A percentile compares a stretch with the other conserved stretches of the same genome.
Evolutionary conservation across 331 rosid species (phyloP).

Genomic region (Malus hybrid): DNA sequence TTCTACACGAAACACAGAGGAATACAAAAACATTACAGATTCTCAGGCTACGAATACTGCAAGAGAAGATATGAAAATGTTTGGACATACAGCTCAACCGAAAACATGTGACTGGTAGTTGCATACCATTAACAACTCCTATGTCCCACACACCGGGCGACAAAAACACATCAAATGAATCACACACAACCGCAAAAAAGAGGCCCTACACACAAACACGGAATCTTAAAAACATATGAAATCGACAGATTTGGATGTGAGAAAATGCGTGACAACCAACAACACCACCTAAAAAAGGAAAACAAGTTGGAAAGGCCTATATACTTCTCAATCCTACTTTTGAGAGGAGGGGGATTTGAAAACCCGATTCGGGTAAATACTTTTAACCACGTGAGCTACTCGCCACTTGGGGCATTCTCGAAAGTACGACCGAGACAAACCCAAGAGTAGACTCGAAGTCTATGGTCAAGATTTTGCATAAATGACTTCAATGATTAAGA

Average conservation of each 20-base stretch:
- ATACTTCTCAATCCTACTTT: background rate
- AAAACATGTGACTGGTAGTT: conserved; percentile 5
- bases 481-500: background rate
- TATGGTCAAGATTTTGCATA: conserved; percentile 15
- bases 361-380: background rate
- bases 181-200: conserved; percentile 40
- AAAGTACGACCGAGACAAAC: background rate
- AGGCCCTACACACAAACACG: conserved; percentile 51
- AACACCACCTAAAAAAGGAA: background rate
- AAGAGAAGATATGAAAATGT: background rate
- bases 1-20: background rate
- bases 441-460: background rate
- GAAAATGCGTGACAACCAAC: background rate
- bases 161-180: conserved; percentile 18
- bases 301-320: background rate
- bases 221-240: conserved; percentile 27
- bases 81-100: conserved; percentile 5
- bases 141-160: conserved; percentile 31
- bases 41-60: background rate
- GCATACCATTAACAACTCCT: conserved; percentile 24
- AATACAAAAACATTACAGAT: background rate
- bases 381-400: background rate
- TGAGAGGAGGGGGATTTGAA: background rate
- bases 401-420: background rate
- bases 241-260: conserved; percentile 36